These are phyloP conservation scores for Flaveria sonorensis DNA, from an alignment of 129 eudicot genomes.

Conservation along the genomic window DNA sequence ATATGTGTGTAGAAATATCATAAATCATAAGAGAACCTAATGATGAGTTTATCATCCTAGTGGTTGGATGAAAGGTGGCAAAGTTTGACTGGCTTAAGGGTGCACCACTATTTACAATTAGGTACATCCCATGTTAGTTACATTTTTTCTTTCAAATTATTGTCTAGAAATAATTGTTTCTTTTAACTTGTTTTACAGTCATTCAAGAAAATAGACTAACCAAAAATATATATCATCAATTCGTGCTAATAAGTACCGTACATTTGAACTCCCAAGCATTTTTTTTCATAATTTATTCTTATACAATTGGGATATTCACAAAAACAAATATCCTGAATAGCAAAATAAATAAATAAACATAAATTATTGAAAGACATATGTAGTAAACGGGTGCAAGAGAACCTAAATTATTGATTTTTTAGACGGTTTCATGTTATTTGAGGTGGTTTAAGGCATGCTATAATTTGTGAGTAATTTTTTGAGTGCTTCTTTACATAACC, in stretches of 20 bases:
- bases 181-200: not conserved
- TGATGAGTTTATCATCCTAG: not conserved
- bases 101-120: not conserved
- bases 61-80: not conserved
- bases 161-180: not conserved
- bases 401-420: too few species aligned
- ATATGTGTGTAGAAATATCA: too few species aligned
- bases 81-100: not conserved
- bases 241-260: too few species aligned
- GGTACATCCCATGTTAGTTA: not conserved
- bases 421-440: too few species aligned
- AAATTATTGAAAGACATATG: not conserved
- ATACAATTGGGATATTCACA: not conserved
- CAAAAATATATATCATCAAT: too few species aligned
- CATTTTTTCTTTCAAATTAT: not conserved
- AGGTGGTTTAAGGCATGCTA: too few species aligned
- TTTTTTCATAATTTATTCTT: not conserved
- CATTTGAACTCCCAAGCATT: not conserved
- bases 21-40: not conserved
- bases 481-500: too few species aligned
- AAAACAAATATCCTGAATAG: not conserved
- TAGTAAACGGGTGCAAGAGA: too few species aligned
- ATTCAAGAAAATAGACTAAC: too few species aligned
- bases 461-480: too few species aligned
- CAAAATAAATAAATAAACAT: not conserved